Evolutionary conservation across 1,139 yeast genomes (phyloP).

Genomic region (Geotrichum phurueaensis): DNA sequence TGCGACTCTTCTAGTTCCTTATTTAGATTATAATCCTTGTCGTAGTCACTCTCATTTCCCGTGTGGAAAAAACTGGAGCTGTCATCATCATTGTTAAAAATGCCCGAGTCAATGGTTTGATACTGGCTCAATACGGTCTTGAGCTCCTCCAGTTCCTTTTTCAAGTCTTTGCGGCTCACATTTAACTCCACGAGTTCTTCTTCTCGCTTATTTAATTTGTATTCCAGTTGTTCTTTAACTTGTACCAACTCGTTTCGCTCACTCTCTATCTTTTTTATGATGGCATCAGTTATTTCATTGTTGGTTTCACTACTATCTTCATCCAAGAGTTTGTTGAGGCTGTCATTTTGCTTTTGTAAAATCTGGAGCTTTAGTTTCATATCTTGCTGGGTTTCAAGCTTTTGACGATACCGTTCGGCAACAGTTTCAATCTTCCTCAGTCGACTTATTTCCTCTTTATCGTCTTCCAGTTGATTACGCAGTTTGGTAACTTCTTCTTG

Average conservation of each 20-base stretch:
- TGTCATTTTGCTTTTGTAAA: conserved; percentile 19
- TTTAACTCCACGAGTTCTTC: background rate
- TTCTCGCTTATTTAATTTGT: background rate
- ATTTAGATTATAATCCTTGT: background rate
- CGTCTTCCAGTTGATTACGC: conserved; percentile 18
- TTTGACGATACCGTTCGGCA: conserved; percentile 22
- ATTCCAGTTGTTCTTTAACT: conserved; percentile 2
- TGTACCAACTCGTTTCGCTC: conserved; percentile 12
- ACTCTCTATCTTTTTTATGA: conserved; percentile 11
- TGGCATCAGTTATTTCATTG: conserved; percentile 4
- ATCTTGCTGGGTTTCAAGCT: conserved; percentile 19
- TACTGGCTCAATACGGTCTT: background rate
- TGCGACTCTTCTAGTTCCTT: background rate
- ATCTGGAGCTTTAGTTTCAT: conserved; percentile 17
- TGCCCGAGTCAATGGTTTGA: background rate
- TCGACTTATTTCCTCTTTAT: conserved; percentile 15
- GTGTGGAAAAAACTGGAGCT: background rate
- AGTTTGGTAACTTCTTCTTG: conserved; percentile 11
- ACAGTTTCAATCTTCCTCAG: conserved; percentile 19
- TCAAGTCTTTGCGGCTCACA: background rate
- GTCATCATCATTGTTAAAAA: background rate
- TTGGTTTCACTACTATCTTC: background rate
- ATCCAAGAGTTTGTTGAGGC: conserved; percentile 15
- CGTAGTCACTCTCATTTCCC: background rate
- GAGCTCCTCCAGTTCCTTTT: conserved; percentile 4